These are phyloP conservation scores for Raffaelea ambrosiae DNA, from an alignment of 2,329 filamentous ascomycete genomes.

Conservation along the genomic window DNA sequence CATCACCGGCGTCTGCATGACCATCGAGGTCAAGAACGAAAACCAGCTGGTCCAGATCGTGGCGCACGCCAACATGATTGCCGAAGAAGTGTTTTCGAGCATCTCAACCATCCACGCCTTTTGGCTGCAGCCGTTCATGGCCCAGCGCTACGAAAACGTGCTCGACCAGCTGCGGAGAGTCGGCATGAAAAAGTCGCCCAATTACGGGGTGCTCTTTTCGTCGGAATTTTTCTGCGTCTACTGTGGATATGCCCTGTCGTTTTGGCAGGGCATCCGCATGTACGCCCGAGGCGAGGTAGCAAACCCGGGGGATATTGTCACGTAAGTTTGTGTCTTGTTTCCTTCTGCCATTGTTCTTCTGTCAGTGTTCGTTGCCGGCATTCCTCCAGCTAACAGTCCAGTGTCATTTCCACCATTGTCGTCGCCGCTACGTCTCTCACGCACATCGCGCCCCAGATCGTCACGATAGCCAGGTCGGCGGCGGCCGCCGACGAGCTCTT, in stretches of 20 bases:
- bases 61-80: slow-evolving; percentile 30
- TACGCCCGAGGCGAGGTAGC: not conserved
- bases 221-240: not conserved
- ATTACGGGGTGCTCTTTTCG: not conserved
- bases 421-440: not conserved
- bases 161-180: not conserved
- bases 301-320: not conserved
- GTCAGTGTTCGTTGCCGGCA: not conserved
- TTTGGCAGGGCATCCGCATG: not conserved
- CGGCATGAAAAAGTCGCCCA: not conserved
- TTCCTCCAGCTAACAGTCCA: not conserved
- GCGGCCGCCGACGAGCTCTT: not conserved
- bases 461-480: not conserved
- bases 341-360: not conserved
- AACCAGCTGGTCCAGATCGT: not conserved
- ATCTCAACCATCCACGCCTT: slow-evolving; percentile 43
- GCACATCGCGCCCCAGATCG: not conserved
- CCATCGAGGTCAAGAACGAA: slow-evolving; percentile 2
- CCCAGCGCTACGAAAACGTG: not conserved
- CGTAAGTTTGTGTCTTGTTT: not conserved
- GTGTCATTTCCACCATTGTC: not conserved
- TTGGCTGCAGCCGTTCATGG: not conserved
- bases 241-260: not conserved
- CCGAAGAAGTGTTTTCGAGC: slow-evolving; percentile 40
- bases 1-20: slow-evolving; percentile 18